Base-by-base conservation (phyloP, 2,329 filamentous ascomycete genomes). In the Cordyceps farinosa region DNA sequence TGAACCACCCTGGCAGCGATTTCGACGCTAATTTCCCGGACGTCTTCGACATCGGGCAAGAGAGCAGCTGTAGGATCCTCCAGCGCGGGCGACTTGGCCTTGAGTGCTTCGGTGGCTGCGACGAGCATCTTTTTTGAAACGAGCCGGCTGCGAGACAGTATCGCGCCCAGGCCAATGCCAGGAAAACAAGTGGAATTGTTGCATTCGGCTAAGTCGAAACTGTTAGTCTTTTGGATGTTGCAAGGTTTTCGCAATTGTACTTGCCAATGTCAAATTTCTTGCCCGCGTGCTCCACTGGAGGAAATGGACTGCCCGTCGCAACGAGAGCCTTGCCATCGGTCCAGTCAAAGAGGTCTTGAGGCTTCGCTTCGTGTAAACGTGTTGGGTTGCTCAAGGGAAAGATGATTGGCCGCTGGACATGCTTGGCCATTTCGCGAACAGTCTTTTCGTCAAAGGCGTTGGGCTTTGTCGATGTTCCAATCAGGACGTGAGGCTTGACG, bases 111-210 rank as follows among this genome's bases (percentile, higher is more conserved):
- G 3, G 90, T 87, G 0, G 92, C 92, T 0, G 90, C 90, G 0
- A 96, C 90, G 13, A 96, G 85, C 86, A 96, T 93, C 66, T 85
- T 84, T 65, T 93, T 87, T 0, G 89, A 90, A 34, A 96, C 76
- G 0, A 87, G 80, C 13, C 78, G 81, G 3, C 89, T 82, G 15
- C 90, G 86, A 32, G 82, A 87, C 1, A 96, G 83, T 0, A 97
- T 84, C 8, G 85, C 85, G 11, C 91, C 92, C 1, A 96, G 86
- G 0, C 91, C 92, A 64, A 96, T 94, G 0, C 91, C 91, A 0
- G 92, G 92, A 74, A 96, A 96, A 17, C 89, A 89, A 40, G 90
- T 90, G 1, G 87, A 90, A 76, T 96, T 96, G 77, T 96, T 96
- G 77, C 92, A 96, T 75, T 96, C 92, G 30, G 91, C 52, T 54